Conservation (phyloP, 2,329 filamentous ascomycete species). For the Chaetothyriales sp. region DNA sequence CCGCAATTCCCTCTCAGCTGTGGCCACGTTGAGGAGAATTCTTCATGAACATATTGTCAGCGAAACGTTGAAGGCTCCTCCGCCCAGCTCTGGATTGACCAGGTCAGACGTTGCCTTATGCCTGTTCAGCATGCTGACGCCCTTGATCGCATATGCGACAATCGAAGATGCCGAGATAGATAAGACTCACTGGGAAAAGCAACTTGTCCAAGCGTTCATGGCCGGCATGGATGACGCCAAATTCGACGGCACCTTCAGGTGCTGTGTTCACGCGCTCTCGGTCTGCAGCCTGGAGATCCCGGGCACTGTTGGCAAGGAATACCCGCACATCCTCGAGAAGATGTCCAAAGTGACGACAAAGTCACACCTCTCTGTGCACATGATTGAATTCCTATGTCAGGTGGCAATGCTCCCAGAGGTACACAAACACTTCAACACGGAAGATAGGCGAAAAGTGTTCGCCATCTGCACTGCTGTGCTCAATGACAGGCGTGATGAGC, state of each 20-base stretch:
- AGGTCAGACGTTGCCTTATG: conserved; percentile 81
- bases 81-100: conserved; percentile 59
- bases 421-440: conserved; percentile 75
- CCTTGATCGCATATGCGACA: conserved; percentile 61
- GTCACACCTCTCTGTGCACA: conserved; percentile 78
- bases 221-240: conserved; percentile 55
- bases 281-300: conserved; percentile 93
- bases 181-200: conserved; percentile 45
- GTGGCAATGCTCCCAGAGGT: conserved; percentile 71
- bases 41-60: conserved; percentile 71
- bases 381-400: conserved; percentile 85
- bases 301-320: conserved; percentile 65
- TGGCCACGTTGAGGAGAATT: conserved; percentile 58
- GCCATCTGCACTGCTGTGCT: conserved; percentile 90
- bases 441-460: conserved; percentile 87
- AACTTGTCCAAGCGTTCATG: conserved; percentile 74
- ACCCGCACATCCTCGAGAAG: conserved; percentile 75
- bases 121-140: conserved; percentile 71
- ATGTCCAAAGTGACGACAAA: conserved; percentile 96
- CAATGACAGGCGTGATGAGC: conserved; percentile 60
- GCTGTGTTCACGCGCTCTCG: conserved; percentile 85
- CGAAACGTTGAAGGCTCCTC: conserved; percentile 67
- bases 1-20: conserved; percentile 53
- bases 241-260: conserved; percentile 75
- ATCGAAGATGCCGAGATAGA: conserved; percentile 65